These are phyloP conservation scores for Jackrogersella minutella DNA, from an alignment of 495 filamentous ascomycete species.

Conservation along the genomic window DNA sequence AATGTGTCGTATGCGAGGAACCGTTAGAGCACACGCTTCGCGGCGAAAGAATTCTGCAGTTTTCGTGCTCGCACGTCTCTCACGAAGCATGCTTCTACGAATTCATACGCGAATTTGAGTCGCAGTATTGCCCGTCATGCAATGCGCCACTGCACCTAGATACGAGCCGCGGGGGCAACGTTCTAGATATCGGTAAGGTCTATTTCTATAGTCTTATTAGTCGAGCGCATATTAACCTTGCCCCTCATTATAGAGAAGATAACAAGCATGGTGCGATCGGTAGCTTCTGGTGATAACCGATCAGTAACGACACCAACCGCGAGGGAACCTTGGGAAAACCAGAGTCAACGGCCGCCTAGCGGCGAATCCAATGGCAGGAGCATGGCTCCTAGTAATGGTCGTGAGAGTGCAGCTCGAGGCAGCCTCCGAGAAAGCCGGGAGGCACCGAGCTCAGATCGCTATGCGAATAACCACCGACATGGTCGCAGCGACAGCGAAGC, in stretches of 20 bases:
- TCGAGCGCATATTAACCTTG: slow-evolving; percentile 23
- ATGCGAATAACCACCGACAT: slow-evolving; percentile 71
- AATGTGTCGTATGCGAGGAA: slow-evolving; percentile 97
- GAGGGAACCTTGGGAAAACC: slow-evolving; percentile 60
- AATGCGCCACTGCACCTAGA: slow-evolving; percentile 92
- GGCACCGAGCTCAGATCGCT: slow-evolving; percentile 65
- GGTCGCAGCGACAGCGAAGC: slow-evolving; percentile 74
- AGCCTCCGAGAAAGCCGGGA: slow-evolving; percentile 67
- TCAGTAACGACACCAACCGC: slow-evolving; percentile 58
- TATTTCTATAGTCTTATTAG: slow-evolving; percentile 17
- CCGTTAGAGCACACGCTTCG: slow-evolving; percentile 95
- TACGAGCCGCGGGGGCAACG: slow-evolving; percentile 93
- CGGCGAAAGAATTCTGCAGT: slow-evolving; percentile 93
- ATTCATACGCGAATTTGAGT: slow-evolving; percentile 94
- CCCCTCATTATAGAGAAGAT: slow-evolving; percentile 77
- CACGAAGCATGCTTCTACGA: slow-evolving; percentile 99
- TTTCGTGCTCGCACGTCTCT: slow-evolving; percentile 94
- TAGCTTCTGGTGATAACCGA: slow-evolving; percentile 72
- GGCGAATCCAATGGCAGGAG: slow-evolving; percentile 55
- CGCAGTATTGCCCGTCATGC: slow-evolving; percentile 93
- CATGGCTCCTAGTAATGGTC: slow-evolving; percentile 44
- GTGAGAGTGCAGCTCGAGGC: slow-evolving; percentile 45
- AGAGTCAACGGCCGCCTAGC: slow-evolving; percentile 57
- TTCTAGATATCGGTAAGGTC: slow-evolving; percentile 85
- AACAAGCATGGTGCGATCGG: slow-evolving; percentile 90